These are phyloP conservation scores for Malus hybrid DNA, from an alignment of 331 rosid genomes.

Conservation along the genomic window DNA sequence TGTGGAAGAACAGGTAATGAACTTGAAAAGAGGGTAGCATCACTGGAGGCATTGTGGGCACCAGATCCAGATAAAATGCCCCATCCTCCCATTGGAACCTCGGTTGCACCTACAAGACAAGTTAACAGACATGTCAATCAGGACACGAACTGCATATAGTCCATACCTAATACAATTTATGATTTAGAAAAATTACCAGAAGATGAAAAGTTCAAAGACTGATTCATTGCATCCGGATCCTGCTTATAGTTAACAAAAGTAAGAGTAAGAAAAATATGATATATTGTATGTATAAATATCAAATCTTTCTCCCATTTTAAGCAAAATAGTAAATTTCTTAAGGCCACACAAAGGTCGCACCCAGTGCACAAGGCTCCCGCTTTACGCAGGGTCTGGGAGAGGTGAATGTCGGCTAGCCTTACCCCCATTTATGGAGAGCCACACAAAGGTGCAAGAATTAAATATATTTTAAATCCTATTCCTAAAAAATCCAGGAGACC, in stretches of 20 bases:
- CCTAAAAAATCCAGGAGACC: background rate
- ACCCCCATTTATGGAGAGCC: too few species aligned
- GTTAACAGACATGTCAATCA: constrained; percentile 5
- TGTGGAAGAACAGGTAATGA: constrained; percentile 81
- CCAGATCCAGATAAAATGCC: constrained; percentile 45
- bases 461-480: background rate
- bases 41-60: constrained; percentile 48
- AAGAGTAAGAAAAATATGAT: background rate
- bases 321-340: background rate
- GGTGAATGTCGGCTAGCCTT: too few species aligned
- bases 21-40: constrained; percentile 75
- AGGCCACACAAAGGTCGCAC: background rate
- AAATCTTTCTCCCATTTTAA: background rate
- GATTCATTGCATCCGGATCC: constrained; percentile 60
- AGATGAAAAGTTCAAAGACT: constrained; percentile 34
- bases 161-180: background rate
- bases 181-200: constrained; percentile 33
- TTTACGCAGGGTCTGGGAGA: too few species aligned
- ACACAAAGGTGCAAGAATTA: background rate
- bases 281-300: too few species aligned
- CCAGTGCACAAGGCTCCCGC: too few species aligned
- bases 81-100: constrained; percentile 46
- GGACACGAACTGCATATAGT: constrained; percentile 3
- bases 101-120: constrained; percentile 36
- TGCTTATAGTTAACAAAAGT: constrained; percentile 12